phyloP scores from a whole-genome alignment of 495 filamentous ascomycete genomes.

The Clavariopsis aquatica region DNA sequence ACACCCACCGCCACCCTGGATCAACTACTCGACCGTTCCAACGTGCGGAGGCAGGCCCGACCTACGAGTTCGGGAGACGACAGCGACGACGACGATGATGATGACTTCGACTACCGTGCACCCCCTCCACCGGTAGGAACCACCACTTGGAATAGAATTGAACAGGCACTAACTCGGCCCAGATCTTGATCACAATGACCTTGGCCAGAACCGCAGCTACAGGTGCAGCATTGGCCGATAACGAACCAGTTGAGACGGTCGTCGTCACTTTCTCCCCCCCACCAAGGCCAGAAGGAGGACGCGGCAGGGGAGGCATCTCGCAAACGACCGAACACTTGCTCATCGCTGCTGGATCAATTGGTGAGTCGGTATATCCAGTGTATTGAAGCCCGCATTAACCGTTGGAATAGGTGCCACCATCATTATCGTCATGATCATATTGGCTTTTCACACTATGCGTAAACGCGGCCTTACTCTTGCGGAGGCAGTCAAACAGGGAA shows the following conservation, averaged over 20 bases:
- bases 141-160: not conserved
- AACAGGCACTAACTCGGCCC: slow-evolving; percentile 2
- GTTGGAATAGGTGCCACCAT: slow-evolving; percentile 33
- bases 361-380: slow-evolving; percentile 4
- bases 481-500: slow-evolving; percentile 25
- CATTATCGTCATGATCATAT: slow-evolving; percentile 32
- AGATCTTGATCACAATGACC: slow-evolving; percentile 30
- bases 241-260: slow-evolving; percentile 25
- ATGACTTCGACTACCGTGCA: slow-evolving; percentile 6
- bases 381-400: not conserved
- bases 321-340: slow-evolving; percentile 34
- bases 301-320: slow-evolving; percentile 28
- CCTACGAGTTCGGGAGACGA: not conserved
- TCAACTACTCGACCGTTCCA: slow-evolving; percentile 1
- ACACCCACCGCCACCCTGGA: slow-evolving; percentile 5
- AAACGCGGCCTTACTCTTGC: slow-evolving; percentile 32
- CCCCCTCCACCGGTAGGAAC: slow-evolving; percentile 16
- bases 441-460: slow-evolving; percentile 36
- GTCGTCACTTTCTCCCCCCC: slow-evolving; percentile 26
- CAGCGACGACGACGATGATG: slow-evolving; percentile 19
- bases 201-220: slow-evolving; percentile 21
- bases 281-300: slow-evolving; percentile 18
- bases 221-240: slow-evolving; percentile 8
- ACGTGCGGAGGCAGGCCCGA: slow-evolving; percentile 4
- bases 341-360: slow-evolving; percentile 39